A percentile compares a stretch with the other conserved stretches of the same genome.
Conservation (phyloP, 257 asterid species). For the Solanum etuberosum region DNA sequence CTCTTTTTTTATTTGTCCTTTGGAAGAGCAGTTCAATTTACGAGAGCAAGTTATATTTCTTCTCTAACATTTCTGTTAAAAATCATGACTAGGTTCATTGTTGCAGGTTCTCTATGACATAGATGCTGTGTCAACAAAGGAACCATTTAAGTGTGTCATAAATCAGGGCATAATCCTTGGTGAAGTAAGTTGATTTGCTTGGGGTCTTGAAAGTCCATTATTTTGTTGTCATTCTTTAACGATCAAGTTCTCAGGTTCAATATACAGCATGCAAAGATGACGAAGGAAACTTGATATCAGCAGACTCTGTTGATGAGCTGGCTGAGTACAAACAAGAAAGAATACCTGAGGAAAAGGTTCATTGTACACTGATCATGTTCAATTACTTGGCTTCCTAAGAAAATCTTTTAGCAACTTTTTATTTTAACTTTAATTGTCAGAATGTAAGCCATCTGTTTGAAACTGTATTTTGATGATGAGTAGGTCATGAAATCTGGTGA, state of each 20-base stretch:
- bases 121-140: conserved; percentile 80
- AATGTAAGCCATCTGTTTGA: neutral
- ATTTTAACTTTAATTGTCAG: neutral
- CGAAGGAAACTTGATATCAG: conserved; percentile 75
- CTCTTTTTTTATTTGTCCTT: neutral
- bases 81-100: neutral
- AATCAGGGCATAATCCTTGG: conserved; percentile 99
- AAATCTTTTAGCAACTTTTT: neutral
- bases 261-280: conserved; percentile 60
- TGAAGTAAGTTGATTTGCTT: conserved; percentile 51
- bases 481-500: conserved; percentile 80
- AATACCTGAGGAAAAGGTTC: conserved; percentile 67
- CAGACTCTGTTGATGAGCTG: conserved; percentile 43
- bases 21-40: neutral
- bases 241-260: conserved; percentile 66
- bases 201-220: conserved; percentile 1
- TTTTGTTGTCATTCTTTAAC: conserved; percentile 13
- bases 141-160: conserved; percentile 95
- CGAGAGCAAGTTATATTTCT: neutral
- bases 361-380: neutral
- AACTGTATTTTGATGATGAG: conserved; percentile 6
- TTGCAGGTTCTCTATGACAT: conserved; percentile 91
- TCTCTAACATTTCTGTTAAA: neutral
- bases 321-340: conserved; percentile 51
- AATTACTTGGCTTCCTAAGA: neutral